Percentiles rank a stretch among this genome's conserved stretches.
Evolutionary conservation across 805 yeast genomes (phyloP).

Genomic region (Wickerhamomyces alni): DNA sequence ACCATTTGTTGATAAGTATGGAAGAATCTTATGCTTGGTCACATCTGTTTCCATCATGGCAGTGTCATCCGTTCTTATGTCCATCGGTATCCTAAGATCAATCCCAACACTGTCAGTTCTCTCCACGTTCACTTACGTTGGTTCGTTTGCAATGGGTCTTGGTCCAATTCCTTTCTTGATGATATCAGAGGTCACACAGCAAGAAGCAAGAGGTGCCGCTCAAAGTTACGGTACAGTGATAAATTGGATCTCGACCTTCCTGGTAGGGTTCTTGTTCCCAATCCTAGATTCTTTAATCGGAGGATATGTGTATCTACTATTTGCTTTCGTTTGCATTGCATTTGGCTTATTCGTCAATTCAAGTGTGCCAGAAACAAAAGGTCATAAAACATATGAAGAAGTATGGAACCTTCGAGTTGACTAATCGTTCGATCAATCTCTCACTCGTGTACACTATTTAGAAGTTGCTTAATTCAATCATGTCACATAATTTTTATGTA

Average conservation of each 20-base stretch:
- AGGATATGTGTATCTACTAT: conserved; percentile 70
- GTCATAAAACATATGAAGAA: conserved; percentile 51
- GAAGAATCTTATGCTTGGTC: conserved; percentile 70
- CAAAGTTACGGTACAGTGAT: conserved; percentile 89
- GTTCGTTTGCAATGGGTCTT: conserved; percentile 83
- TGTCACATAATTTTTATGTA: too few species aligned
- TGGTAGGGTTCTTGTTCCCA: conserved; percentile 80
- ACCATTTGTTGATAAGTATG: conserved; percentile 64
- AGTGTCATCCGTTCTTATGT: conserved; percentile 53
- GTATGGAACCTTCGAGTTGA: conserved; percentile 49
- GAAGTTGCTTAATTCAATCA: too few species aligned
- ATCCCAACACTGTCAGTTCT: conserved; percentile 46
- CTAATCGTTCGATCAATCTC: conserved; percentile 2
- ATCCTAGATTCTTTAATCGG: conserved; percentile 58
- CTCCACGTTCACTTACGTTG: conserved; percentile 69
- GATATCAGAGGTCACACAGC: conserved; percentile 83
- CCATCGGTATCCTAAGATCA: conserved; percentile 52
- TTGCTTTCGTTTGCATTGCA: conserved; percentile 50
- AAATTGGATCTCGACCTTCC: conserved; percentile 88
- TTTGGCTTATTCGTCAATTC: conserved; percentile 42
- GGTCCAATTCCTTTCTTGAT: conserved; percentile 95
- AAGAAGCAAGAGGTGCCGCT: conserved; percentile 74
- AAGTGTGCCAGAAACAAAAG: conserved; percentile 73
- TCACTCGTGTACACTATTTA: too few species aligned
- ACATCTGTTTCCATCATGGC: conserved; percentile 67